Conservation (phyloP, 169 alveolate species). For the Babesia ovata region DNA sequence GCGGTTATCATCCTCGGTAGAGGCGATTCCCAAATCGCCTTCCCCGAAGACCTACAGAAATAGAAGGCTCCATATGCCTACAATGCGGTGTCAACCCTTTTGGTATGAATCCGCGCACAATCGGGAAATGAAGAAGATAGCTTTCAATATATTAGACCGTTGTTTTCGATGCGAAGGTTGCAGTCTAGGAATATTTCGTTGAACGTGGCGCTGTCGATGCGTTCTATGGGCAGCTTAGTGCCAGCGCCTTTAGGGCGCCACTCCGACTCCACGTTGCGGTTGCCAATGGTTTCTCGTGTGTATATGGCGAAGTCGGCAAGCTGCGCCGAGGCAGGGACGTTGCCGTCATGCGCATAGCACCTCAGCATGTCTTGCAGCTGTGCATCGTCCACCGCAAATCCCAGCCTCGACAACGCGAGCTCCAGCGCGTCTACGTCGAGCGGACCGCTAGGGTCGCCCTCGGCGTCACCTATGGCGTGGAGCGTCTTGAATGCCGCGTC, state of each 20-base stretch:
- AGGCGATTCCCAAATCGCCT: constrained; percentile 65
- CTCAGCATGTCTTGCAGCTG: constrained; percentile 28
- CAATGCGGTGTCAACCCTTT: neutral
- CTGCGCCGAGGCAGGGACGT: neutral
- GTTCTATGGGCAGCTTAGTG: neutral
- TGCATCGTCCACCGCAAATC: constrained; percentile 16
- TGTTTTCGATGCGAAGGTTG: constrained; percentile 35
- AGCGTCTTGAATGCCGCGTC: constrained; percentile 33
- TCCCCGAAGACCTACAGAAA: constrained; percentile 61
- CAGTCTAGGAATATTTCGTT: constrained; percentile 43
- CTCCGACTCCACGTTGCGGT: constrained; percentile 19
- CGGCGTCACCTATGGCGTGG: constrained; percentile 19
- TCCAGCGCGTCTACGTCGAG: constrained; percentile 9
- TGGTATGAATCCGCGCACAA: too few relatives aligned
- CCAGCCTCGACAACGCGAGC: constrained; percentile 24
- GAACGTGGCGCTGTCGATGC: constrained; percentile 1
- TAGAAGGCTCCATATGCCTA: neutral
- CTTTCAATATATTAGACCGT: constrained; percentile 33
- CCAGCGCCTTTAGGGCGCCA: constrained; percentile 31
- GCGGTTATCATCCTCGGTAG: constrained; percentile 74
- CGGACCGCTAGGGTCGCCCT: neutral
- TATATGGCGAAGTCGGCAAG: constrained; percentile 20
- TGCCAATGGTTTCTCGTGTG: constrained; percentile 14
- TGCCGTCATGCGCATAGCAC: constrained; percentile 1
- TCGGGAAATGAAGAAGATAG: neutral